Evolutionary conservation across 1,284 basidiomycete genomes (phyloP).

Genomic region (Cystobasidium slooffiae): DNA sequence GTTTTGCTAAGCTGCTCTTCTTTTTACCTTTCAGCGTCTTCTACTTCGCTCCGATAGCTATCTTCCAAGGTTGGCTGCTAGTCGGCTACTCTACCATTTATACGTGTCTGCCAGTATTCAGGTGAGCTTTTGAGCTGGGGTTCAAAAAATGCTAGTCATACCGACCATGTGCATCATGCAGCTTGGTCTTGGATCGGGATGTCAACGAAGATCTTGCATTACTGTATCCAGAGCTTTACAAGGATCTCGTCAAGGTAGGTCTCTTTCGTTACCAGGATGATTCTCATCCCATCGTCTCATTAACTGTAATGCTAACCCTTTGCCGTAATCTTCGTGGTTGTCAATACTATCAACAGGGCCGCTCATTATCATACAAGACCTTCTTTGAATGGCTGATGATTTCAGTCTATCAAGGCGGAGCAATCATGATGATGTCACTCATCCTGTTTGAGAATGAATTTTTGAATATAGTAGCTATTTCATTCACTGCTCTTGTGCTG

Average conservation of each 20-base stretch:
- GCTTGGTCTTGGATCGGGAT: conserved; percentile 91
- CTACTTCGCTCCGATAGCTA: conserved; percentile 96
- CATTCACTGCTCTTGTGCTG: conserved; percentile 91
- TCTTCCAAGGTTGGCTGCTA: conserved; percentile 98
- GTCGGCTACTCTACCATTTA: conserved; percentile 97
- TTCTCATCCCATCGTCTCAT: not conserved
- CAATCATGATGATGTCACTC: conserved; percentile 97
- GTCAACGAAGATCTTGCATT: conserved; percentile 94
- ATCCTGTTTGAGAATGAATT: conserved; percentile 97
- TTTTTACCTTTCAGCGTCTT: conserved; percentile 84
- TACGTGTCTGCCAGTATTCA: conserved; percentile 99
- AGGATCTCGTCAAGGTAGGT: conserved; percentile 88
- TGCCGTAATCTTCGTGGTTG: too few relatives aligned
- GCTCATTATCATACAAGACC: conserved; percentile 90
- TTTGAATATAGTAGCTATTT: conserved; percentile 96
- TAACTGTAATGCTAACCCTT: not conserved
- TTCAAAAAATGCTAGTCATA: not conserved
- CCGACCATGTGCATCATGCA: conserved; percentile 89
- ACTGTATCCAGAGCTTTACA: conserved; percentile 96
- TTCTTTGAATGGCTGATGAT: conserved; percentile 99
- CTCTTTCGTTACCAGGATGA: not conserved
- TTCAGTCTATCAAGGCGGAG: conserved; percentile 96
- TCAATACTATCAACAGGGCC: conserved; percentile 76
- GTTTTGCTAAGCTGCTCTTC: not conserved
- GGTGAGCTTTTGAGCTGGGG: conserved; percentile 54